Evolutionary conservation across 768 basidiomycete genomes (phyloP).

Genomic region (Russula earlei): DNA sequence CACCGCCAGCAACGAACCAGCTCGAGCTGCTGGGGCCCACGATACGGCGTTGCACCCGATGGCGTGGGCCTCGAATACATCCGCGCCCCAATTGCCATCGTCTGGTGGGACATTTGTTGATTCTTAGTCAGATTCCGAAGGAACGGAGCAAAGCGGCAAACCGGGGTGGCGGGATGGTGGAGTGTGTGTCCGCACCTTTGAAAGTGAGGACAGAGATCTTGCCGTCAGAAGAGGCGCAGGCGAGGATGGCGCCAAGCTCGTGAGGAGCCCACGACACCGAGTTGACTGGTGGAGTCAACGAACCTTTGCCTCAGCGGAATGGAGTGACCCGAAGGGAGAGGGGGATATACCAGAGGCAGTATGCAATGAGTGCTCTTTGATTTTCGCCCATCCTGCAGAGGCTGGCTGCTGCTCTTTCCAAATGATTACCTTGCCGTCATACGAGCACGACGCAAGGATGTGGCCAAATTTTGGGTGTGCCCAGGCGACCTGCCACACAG

Average conservation of each 20-base stretch:
- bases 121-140: not conserved
- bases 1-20: constrained; percentile 72
- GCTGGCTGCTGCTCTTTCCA: constrained; percentile 79
- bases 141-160: too few species aligned
- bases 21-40: constrained; percentile 89
- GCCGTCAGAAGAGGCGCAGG: constrained; percentile 95
- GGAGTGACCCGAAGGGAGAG: not conserved
- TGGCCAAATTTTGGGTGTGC: constrained; percentile 96
- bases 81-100: constrained; percentile 93
- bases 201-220: constrained; percentile 94
- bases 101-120: constrained; percentile 42
- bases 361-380: constrained; percentile 93
- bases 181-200: constrained; percentile 59
- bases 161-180: not conserved
- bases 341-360: constrained; percentile 72
- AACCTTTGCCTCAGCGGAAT: not conserved
- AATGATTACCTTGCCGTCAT: constrained; percentile 95
- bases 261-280: constrained; percentile 99
- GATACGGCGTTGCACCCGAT: constrained; percentile 96
- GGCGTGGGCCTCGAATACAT: constrained; percentile 91
- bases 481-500: constrained; percentile 98
- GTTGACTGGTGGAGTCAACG: constrained; percentile 56
- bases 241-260: constrained; percentile 92
- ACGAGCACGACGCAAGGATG: constrained; percentile 96
- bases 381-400: constrained; percentile 71